Base-by-base conservation (phyloP, 1,284 basidiomycete species). In the Moesziomyces globuligerus region DNA sequence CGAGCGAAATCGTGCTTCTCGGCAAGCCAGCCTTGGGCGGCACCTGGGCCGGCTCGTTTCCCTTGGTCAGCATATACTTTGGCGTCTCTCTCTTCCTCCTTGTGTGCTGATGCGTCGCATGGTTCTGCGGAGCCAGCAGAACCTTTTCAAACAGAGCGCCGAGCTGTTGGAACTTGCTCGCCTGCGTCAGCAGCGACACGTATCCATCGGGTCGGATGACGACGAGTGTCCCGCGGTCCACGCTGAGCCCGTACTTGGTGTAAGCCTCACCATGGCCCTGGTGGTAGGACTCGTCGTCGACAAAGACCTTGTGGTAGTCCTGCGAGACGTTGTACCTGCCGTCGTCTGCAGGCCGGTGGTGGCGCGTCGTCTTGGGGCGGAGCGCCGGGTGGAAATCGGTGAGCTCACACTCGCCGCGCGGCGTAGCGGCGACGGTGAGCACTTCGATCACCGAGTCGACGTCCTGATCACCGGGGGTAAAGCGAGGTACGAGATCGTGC, bases 231-330 rank as follows among this genome's bases (percentile, higher is more conserved):
- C 66, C 66, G 24, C 41, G 37, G 21, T 52, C 51, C n/a, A 32
- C 37, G 7, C 29, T 28, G 17, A 70, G 3, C 1, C 66, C 66
- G 36, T 59, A 70, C 43, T 55, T 58, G 5, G 48, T 26, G 21
- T 65, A 70, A 1, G 66, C 66, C 2, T 48, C 50, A 7, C 60
- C 66, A 20, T 65, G 52, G 8, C 55, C 60, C n/a, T 64, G 37
- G 34, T 70, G 55, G 25, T 70, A 64, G 13, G 66, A 51, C 17
- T 54, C 51, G 29, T 64, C 54, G 21, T 62, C 59, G 20, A 58
- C 56, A 53, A 53, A 65, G 42, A 67, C 55, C 64, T 67, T 65
- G 49, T 64, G 60, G 28, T 64, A 64, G 48, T 64, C 60, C 2
- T 28, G 26, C 13, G 60, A 64, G 41, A 52, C 20, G 36, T 64